Evolutionary conservation across 768 basidiomycete species (phyloP), one percentile per base, ranked within the genome.

Genomic region (Postia placenta): DNA sequence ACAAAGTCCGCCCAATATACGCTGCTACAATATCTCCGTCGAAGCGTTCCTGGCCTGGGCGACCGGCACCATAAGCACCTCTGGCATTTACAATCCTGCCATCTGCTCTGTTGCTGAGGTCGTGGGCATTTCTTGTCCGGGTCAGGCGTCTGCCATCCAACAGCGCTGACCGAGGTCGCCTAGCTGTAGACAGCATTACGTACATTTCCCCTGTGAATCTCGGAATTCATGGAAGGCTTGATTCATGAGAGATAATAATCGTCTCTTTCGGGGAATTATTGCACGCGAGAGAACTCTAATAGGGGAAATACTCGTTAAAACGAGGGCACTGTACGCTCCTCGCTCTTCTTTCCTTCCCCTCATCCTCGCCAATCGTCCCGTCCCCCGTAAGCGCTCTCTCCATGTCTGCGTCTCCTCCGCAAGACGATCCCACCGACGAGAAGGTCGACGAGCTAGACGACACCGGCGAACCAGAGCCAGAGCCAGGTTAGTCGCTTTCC

Each of bases 261-360:
- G 67, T 70, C 72, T 63, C 66, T 69, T 76, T 79, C 78, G 71
- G 74, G 51, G 58, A 49, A 54, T 56, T 73, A 75, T 72, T 77
- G 72, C 78, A 80, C 76, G 78, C 80, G 76, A 79, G 74, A 72
- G 75, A 81, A 83, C 74, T 81, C 80, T 80, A 80, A 74, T 72
- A 78, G 75, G 74, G 70, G 73, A 71, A 74, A 78, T 71, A 75
- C 78, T 80, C 77, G 79, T 80, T 85, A 87, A 87, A 86, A 81
- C 80, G 78, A 78, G 77, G 68, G 69, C 71, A 68, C 69, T 55
- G 69, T 74, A 70, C 72, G 74, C 81, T 77, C 76, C 73, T 75
- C 80, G 80, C 78, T 73, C 74, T 76, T 79, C 60, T 70, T 64
- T 61, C 67, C 68, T 67, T 62, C 64, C 67, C 66, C 63, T 60